These are phyloP conservation scores for Paraphoma chrysanthemicola DNA, from an alignment of 2,329 filamentous ascomycete species.

Conservation along the genomic window DNA sequence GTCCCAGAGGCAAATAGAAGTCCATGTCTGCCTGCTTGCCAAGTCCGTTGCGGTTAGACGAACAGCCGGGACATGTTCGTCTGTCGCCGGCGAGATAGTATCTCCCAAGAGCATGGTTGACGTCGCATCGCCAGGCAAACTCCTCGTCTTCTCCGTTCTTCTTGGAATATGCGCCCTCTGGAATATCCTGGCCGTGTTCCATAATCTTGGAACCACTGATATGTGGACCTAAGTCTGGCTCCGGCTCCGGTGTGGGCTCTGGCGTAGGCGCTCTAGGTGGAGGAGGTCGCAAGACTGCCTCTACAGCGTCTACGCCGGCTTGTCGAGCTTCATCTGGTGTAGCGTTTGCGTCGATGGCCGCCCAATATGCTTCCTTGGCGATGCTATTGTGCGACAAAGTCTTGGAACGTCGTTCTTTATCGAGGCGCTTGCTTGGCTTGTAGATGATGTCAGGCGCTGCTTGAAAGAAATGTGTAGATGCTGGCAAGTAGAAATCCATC, in stretches of 20 bases:
- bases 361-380: slow-evolving; percentile 34
- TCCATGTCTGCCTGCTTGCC: slow-evolving; percentile 28
- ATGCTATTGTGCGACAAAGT: slow-evolving; percentile 29
- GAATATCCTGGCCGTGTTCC: slow-evolving; percentile 35
- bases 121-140: slow-evolving; percentile 36
- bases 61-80: slow-evolving; percentile 31
- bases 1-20: slow-evolving; percentile 30
- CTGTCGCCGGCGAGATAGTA: slow-evolving; percentile 39
- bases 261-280: slow-evolving; percentile 14
- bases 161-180: slow-evolving; percentile 22
- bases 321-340: slow-evolving; percentile 17
- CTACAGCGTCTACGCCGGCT: slow-evolving; percentile 19
- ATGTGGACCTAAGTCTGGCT: slow-evolving; percentile 29
- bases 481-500: slow-evolving; percentile 40
- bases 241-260: slow-evolving; percentile 16
- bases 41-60: slow-evolving; percentile 13
- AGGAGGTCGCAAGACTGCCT: slow-evolving; percentile 18
- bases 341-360: slow-evolving; percentile 11
- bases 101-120: slow-evolving; percentile 35
- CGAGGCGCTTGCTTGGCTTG: slow-evolving; percentile 22
- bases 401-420: slow-evolving; percentile 7
- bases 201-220: slow-evolving; percentile 32
- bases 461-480: slow-evolving; percentile 20
- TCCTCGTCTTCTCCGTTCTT: slow-evolving; percentile 14
- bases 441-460: slow-evolving; percentile 19